Conservation (phyloP, 2,329 filamentous ascomycete genomes). For the Emergomyces pasteurianus region DNA sequence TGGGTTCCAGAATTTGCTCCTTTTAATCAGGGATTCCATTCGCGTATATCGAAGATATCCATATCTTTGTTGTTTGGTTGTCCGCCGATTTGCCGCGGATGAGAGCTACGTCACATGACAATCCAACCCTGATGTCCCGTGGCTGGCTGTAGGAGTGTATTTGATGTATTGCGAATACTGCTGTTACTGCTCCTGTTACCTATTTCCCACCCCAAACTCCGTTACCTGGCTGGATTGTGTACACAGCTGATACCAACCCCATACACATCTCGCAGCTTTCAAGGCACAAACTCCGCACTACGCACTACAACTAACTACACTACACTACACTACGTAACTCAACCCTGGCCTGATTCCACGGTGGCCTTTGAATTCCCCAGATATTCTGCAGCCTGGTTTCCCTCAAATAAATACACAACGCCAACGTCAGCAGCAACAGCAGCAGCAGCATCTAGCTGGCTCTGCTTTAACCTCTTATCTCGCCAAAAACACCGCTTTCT, state of each 20-base stretch:
- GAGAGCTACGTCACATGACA: not conserved
- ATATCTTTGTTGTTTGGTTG: not conserved
- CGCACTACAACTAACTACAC: no score
- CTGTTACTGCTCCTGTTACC: not conserved
- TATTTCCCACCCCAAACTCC: no score
- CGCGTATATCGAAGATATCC: no score
- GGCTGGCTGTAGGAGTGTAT: not conserved
- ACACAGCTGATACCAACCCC: not conserved
- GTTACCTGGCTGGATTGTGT: no score
- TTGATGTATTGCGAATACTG: not conserved
- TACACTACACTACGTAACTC: not conserved
- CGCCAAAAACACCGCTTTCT: not conserved
- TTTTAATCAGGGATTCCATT: not conserved
- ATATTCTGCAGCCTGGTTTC: constrained; percentile 1
- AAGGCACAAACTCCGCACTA: not conserved
- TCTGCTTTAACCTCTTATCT: not conserved
- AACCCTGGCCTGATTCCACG: not conserved
- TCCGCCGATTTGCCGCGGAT: not conserved
- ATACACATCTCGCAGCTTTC: not conserved
- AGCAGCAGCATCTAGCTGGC: not conserved
- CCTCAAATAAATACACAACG: not conserved
- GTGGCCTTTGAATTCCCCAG: not conserved
- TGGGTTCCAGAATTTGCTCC: no score
- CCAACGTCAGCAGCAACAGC: no score
- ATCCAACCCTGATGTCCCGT: no score